These are phyloP conservation scores for Boehmeria nivea DNA, from an alignment of 306 rosid genomes.

Conservation along the genomic window DNA sequence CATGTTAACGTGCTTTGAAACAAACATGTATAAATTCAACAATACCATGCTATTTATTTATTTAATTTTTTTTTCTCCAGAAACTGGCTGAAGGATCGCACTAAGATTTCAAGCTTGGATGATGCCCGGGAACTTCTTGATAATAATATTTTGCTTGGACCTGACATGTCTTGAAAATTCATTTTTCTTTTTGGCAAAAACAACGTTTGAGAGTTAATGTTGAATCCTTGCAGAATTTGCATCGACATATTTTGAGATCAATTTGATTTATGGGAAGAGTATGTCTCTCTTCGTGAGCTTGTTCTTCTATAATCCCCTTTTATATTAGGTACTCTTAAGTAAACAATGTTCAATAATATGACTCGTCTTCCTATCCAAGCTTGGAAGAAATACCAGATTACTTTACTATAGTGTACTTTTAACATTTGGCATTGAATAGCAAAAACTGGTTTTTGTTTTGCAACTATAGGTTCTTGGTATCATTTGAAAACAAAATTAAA, in stretches of 20 bases:
- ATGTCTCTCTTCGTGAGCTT: constrained; percentile 5
- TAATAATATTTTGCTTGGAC: constrained; percentile 47
- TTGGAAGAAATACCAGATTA: neutral
- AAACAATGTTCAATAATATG: constrained; percentile 9
- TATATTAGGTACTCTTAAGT: constrained; percentile 1
- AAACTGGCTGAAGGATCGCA: constrained; percentile 45
- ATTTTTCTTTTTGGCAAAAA: constrained; percentile 29
- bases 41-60: constrained; percentile 5
- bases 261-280: constrained; percentile 19
- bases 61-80: constrained; percentile 39
- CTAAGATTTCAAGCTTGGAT: constrained; percentile 32
- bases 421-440: neutral
- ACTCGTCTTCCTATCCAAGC: neutral
- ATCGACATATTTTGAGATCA: constrained; percentile 27
- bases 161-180: constrained; percentile 19
- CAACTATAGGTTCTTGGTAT: too few species aligned
- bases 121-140: constrained; percentile 23
- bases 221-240: constrained; percentile 21
- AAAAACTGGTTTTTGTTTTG: neutral
- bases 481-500: neutral
- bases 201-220: constrained; percentile 26
- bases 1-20: too few species aligned
- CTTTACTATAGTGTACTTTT: neutral
- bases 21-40: too few species aligned
- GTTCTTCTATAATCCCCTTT: constrained; percentile 11